Percentiles rank a stretch among this genome's conserved stretches.
Conservation (phyloP, 306 rosid species). For the Boehmeria nivea region DNA sequence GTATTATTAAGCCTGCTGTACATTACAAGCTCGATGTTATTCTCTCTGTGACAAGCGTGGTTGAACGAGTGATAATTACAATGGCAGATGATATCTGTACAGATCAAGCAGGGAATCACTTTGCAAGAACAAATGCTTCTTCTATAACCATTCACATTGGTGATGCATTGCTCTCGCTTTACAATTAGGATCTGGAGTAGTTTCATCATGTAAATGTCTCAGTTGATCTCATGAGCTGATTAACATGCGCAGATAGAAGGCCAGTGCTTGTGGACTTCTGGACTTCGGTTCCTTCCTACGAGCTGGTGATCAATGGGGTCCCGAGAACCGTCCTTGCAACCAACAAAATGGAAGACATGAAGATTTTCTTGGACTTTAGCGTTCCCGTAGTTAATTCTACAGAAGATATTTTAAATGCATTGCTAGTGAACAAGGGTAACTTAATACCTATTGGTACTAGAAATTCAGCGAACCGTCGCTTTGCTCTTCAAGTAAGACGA, state of each 20-base stretch:
- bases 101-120: constrained; percentile 55
- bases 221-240: constrained; percentile 11
- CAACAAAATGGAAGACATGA: constrained; percentile 44
- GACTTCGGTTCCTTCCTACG: constrained; percentile 64
- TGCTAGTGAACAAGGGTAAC: constrained; percentile 36
- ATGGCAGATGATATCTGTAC: constrained; percentile 42
- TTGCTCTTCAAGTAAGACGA: constrained; percentile 44
- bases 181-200: neutral
- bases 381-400: constrained; percentile 53
- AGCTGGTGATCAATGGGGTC: constrained; percentile 42
- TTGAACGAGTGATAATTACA: constrained; percentile 40
- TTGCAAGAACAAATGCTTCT: constrained; percentile 43
- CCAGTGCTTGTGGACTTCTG: constrained; percentile 56
- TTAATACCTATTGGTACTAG: constrained; percentile 29
- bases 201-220: constrained; percentile 10
- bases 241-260: constrained; percentile 50
- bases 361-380: constrained; percentile 53
- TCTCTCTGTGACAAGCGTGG: constrained; percentile 20
- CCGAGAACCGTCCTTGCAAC: constrained; percentile 64
- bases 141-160: constrained; percentile 50
- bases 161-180: constrained; percentile 17
- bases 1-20: constrained; percentile 24
- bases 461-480: constrained; percentile 38
- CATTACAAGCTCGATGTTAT: constrained; percentile 41
- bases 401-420: constrained; percentile 39